A percentile compares a stretch with the other conserved stretches of the same genome.
Evolutionary conservation across 495 filamentous ascomycete species (phyloP).

Genomic region (Aspergillus saccharolyticus): DNA sequence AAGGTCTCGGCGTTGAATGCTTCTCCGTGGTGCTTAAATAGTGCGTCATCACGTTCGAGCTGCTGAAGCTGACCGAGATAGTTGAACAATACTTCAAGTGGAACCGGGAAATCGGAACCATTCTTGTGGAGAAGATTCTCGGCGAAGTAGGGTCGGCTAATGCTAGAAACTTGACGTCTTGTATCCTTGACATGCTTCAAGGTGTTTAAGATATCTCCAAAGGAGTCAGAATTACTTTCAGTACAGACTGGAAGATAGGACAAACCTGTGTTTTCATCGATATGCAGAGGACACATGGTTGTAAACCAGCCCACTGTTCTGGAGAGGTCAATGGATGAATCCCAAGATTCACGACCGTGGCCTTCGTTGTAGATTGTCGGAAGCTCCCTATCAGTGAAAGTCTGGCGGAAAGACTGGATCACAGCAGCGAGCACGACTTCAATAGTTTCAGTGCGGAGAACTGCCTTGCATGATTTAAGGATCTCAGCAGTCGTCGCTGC

Average conservation of each 20-base stretch:
- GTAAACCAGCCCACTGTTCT: constrained; percentile 61
- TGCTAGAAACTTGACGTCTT: constrained; percentile 32
- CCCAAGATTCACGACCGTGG: constrained; percentile 53
- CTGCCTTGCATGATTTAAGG: constrained; percentile 36
- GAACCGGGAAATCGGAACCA: constrained; percentile 44
- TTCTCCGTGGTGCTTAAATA: constrained; percentile 58
- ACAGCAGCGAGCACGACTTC: constrained; percentile 51
- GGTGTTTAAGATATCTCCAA: constrained; percentile 27
- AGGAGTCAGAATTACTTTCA: background rate
- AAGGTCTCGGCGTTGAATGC: constrained; percentile 36
- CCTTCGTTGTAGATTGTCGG: constrained; percentile 55
- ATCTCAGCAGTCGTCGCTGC: constrained; percentile 40
- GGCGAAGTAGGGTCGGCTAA: constrained; percentile 46
- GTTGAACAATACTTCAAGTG: constrained; percentile 63
- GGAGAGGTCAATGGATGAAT: constrained; percentile 46
- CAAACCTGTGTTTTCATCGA: constrained; percentile 31
- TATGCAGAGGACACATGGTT: constrained; percentile 44
- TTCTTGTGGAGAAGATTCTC: constrained; percentile 44
- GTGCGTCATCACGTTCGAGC: constrained; percentile 51
- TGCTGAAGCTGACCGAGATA: constrained; percentile 60
- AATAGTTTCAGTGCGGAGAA: constrained; percentile 47
- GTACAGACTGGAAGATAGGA: background rate
- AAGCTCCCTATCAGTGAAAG: constrained; percentile 48
- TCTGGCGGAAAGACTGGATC: constrained; percentile 43
- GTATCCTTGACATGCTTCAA: constrained; percentile 46